Conservation (phyloP, 2,329 filamentous ascomycete species). For the Colletotrichum gloeosporioides region DNA sequence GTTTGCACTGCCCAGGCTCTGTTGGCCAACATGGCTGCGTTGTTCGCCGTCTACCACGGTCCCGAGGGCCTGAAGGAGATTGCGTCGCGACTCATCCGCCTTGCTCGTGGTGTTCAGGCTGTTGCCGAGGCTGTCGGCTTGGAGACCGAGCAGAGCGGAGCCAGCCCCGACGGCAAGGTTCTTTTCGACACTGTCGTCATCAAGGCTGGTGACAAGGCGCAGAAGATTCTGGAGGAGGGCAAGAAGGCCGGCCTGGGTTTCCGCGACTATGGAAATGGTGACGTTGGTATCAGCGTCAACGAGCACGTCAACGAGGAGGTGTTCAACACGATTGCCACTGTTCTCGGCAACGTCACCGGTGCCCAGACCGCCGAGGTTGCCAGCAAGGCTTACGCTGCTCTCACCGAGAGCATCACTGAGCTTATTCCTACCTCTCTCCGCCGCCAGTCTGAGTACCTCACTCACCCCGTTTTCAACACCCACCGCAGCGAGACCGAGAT, state of each 20-base stretch:
- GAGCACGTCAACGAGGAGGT: constrained; percentile 62
- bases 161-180: constrained; percentile 59
- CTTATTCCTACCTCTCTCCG: constrained; percentile 64
- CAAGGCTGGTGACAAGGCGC: constrained; percentile 55
- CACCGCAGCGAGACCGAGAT: constrained; percentile 96
- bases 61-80: constrained; percentile 83
- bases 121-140: constrained; percentile 68
- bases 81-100: constrained; percentile 76
- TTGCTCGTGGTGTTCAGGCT: constrained; percentile 72
- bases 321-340: constrained; percentile 51
- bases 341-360: constrained; percentile 31
- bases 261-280: constrained; percentile 62
- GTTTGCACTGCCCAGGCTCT: constrained; percentile 96
- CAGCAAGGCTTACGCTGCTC: constrained; percentile 38
- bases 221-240: constrained; percentile 56
- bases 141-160: constrained; percentile 63
- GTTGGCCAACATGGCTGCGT: constrained; percentile 92
- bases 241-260: constrained; percentile 63
- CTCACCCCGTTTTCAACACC: constrained; percentile 92
- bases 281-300: constrained; percentile 78
- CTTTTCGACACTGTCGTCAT: constrained; percentile 85
- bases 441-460: constrained; percentile 78
- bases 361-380: constrained; percentile 45
- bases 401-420: constrained; percentile 37
- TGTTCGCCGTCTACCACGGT: constrained; percentile 95